Percentiles rank a stretch among this genome's conserved stretches.
phyloP scores from a whole-genome alignment of 768 basidiomycete species.

The Leccinum subgranulosum region DNA sequence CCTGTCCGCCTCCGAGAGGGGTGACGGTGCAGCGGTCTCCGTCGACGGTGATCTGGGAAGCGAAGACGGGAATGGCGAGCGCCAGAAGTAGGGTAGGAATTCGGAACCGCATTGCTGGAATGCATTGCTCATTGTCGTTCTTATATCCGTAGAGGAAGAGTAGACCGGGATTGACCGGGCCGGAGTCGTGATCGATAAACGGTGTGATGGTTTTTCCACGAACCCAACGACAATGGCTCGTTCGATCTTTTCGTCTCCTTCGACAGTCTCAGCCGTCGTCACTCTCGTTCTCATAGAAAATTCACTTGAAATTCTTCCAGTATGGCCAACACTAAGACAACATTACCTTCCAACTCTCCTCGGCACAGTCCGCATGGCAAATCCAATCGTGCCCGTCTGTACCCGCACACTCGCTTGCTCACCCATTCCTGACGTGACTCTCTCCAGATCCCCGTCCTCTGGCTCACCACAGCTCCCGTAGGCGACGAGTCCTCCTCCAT shows the following conservation, averaged over 20 bases:
- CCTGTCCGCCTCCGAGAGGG: conserved; percentile 5
- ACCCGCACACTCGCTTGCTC: not conserved
- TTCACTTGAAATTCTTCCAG: conserved; percentile 37
- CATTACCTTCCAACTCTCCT: conserved; percentile 44
- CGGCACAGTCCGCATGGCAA: conserved; percentile 37
- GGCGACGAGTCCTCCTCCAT: conserved; percentile 25
- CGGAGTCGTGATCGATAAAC: conserved; percentile 15
- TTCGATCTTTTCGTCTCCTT: conserved; percentile 22
- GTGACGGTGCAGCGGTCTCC: conserved; percentile 23
- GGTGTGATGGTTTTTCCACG: conserved; percentile 15
- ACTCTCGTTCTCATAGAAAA: conserved; percentile 57
- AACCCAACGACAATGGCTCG: not conserved
- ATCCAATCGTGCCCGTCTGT: conserved; percentile 42
- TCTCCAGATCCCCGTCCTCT: conserved; percentile 35
- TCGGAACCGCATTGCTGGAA: not conserved
- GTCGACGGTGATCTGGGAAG: not conserved
- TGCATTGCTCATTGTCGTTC: conserved; percentile 1
- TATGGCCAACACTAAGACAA: conserved; percentile 34
- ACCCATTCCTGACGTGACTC: not conserved
- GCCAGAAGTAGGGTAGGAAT: not conserved
- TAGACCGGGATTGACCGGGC: not conserved
- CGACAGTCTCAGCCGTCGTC: conserved; percentile 21
- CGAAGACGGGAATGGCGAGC: not conserved
- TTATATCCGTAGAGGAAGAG: too few species aligned
- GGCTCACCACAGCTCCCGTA: conserved; percentile 45